Evolutionary conservation across 164 flowering plant species (phyloP).

Genomic region (Aristolochia californica): DNA sequence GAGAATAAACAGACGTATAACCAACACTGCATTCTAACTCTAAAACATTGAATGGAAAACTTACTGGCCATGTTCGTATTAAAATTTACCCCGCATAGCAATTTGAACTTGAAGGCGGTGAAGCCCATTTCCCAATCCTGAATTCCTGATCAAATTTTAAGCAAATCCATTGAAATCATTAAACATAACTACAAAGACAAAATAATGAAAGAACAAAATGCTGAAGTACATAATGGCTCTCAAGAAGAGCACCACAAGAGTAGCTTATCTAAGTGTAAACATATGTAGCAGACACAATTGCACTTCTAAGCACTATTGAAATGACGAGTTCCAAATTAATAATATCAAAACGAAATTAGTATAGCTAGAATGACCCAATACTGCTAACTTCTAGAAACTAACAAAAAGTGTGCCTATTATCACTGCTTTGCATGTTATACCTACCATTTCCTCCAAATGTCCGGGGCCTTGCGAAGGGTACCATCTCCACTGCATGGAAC

Average conservation of each 20-base stretch:
- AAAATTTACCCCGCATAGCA: conserved; percentile 71
- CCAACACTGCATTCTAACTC: background rate
- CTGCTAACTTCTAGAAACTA: no score
- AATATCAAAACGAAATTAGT: no score
- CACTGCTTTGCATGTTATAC: background rate
- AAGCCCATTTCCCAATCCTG: conserved; percentile 87
- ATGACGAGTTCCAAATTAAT: no score
- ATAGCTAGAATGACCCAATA: no score
- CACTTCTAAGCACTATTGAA: no score
- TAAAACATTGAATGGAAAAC: background rate
- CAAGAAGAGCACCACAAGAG: no score
- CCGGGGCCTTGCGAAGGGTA: conserved; percentile 98
- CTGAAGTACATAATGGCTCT: no score
- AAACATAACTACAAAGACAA: conserved; percentile 1
- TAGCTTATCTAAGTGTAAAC: no score
- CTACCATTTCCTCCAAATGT: conserved; percentile 96
- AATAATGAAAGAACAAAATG: conserved; percentile 9
- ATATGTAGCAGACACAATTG: no score
- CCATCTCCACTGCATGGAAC: conserved; percentile 99
- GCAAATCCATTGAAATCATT: background rate
- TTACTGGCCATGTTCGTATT: background rate
- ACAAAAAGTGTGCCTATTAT: no score
- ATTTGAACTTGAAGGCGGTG: conserved; percentile 83
- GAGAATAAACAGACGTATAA: background rate
- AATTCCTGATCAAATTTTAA: conserved; percentile 42